These are phyloP conservation scores for Debaryomyces udenii DNA, from an alignment of 1,139 yeast species.

Conservation along the genomic window DNA sequence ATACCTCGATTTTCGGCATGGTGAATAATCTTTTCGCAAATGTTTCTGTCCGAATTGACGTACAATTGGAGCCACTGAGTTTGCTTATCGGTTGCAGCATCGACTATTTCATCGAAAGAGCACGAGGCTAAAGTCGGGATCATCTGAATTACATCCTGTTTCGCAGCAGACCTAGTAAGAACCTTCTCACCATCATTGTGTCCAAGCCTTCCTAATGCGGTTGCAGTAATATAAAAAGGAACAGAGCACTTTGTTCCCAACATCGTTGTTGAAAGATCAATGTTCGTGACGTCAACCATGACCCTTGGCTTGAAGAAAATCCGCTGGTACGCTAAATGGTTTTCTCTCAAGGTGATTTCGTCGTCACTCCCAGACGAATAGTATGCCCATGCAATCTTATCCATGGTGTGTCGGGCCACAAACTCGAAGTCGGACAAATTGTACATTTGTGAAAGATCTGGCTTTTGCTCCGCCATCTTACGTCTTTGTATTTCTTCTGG, in stretches of 20 bases:
- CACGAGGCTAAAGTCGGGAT: constrained; percentile 79
- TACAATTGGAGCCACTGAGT: constrained; percentile 92
- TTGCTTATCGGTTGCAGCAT: constrained; percentile 44
- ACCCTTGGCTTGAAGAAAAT: constrained; percentile 83
- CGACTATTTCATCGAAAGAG: constrained; percentile 71
- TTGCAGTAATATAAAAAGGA: constrained; percentile 79
- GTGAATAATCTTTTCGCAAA: constrained; percentile 61
- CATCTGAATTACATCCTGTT: constrained; percentile 74
- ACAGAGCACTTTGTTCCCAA: constrained; percentile 39
- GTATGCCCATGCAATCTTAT: constrained; percentile 86
- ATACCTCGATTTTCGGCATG: constrained; percentile 78
- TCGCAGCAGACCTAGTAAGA: constrained; percentile 72
- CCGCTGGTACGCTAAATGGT: constrained; percentile 85
- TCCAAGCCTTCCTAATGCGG: constrained; percentile 80
- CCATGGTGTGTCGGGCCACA: constrained; percentile 72
- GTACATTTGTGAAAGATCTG: constrained; percentile 66
- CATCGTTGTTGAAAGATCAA: constrained; percentile 44
- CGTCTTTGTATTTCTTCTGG: constrained; percentile 36
- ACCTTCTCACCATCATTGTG: constrained; percentile 79
- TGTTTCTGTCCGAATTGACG: constrained; percentile 62
- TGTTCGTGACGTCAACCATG: constrained; percentile 65
- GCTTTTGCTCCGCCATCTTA: constrained; percentile 43
- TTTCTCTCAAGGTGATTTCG: constrained; percentile 85
- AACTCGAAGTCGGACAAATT: constrained; percentile 81
- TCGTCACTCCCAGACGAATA: constrained; percentile 93